A percentile compares a stretch with the other conserved stretches of the same genome.
Evolutionary conservation across 805 yeast genomes (phyloP).

Genomic region (Pichia kluyveri): DNA sequence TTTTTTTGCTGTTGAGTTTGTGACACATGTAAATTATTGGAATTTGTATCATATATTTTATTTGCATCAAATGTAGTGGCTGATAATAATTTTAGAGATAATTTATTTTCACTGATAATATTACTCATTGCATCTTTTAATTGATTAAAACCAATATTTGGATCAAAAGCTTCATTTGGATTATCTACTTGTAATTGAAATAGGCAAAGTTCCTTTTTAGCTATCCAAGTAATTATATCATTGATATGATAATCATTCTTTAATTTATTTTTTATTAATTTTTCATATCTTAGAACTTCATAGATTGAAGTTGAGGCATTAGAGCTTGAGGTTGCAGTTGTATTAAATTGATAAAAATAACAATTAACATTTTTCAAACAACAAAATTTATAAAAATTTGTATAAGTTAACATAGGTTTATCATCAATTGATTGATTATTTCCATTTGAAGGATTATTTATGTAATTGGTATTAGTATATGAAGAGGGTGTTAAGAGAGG

Average conservation of each 20-base stretch:
- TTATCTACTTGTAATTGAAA: slow-evolving; percentile 20
- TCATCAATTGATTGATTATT: slow-evolving; percentile 10
- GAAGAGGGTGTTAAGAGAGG: background rate
- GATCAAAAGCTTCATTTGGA: slow-evolving; percentile 1
- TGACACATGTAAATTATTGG: background rate
- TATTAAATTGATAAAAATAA: slow-evolving; percentile 22
- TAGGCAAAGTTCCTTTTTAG: slow-evolving; percentile 24
- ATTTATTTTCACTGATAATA: slow-evolving; percentile 19
- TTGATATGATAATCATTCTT: slow-evolving; percentile 21
- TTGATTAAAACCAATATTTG: slow-evolving; percentile 21
- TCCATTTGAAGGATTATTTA: slow-evolving; percentile 17
- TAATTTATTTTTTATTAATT: slow-evolving; percentile 17
- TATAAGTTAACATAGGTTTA: slow-evolving; percentile 13
- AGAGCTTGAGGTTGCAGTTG: background rate
- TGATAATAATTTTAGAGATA: slow-evolving; percentile 19
- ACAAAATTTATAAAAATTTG: slow-evolving; percentile 25
- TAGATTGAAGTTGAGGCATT: slow-evolving; percentile 16
- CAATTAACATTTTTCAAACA: slow-evolving; percentile 21
- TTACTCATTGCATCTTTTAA: slow-evolving; percentile 26
- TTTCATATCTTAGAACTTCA: slow-evolving; percentile 21
- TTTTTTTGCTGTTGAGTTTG: slow-evolving; percentile 12
- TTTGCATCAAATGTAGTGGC: slow-evolving; percentile 21
- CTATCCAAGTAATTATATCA: slow-evolving; percentile 22
- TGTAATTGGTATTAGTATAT: background rate
- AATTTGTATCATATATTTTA: slow-evolving; percentile 14